Conservation (phyloP, 768 basidiomycete genomes). For the Amanita rimosa region DNA sequence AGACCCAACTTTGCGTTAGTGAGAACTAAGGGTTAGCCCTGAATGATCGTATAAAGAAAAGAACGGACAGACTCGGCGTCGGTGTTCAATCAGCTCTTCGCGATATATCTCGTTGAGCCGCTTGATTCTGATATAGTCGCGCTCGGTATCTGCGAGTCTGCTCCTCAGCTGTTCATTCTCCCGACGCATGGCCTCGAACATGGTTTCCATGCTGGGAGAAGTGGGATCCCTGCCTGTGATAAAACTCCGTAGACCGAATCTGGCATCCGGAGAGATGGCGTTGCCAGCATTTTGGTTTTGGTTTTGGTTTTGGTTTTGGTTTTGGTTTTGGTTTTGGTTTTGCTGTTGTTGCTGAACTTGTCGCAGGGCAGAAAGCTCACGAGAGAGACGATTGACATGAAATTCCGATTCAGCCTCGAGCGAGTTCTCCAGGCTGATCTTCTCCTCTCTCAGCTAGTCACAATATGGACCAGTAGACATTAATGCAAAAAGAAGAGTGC, state of each 20-base stretch:
- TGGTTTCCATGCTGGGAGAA: conserved; percentile 38
- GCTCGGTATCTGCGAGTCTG: conserved; percentile 61
- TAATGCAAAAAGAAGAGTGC: conserved; percentile 10
- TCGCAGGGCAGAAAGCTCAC: conserved; percentile 58
- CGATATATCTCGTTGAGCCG: conserved; percentile 76
- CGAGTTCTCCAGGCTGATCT: conserved; percentile 71
- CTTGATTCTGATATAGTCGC: conserved; percentile 64
- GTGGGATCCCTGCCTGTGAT: conserved; percentile 15
- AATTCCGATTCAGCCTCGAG: conserved; percentile 82
- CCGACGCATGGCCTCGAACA: conserved; percentile 64
- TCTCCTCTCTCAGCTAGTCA: conserved; percentile 67
- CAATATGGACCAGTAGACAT: background rate
- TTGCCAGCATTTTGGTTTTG: conserved; percentile 11
- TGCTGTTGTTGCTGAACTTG: conserved; percentile 45
- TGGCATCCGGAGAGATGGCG: conserved; percentile 21
- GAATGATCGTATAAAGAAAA: background rate
- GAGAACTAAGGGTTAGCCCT: conserved; percentile 6
- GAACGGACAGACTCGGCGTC: conserved; percentile 41
- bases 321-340: conserved; percentile 9
- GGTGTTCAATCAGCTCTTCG: conserved; percentile 72
- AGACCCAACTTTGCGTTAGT: conserved; percentile 47
- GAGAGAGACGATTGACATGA: conserved; percentile 66
- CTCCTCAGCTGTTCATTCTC: conserved; percentile 71
- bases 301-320: conserved; percentile 25
- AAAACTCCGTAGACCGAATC: conserved; percentile 18